A percentile compares a stretch with the other conserved stretches of the same genome.
Conservation (phyloP, 331 rosid genomes). For the Arachis monticola region DNA sequence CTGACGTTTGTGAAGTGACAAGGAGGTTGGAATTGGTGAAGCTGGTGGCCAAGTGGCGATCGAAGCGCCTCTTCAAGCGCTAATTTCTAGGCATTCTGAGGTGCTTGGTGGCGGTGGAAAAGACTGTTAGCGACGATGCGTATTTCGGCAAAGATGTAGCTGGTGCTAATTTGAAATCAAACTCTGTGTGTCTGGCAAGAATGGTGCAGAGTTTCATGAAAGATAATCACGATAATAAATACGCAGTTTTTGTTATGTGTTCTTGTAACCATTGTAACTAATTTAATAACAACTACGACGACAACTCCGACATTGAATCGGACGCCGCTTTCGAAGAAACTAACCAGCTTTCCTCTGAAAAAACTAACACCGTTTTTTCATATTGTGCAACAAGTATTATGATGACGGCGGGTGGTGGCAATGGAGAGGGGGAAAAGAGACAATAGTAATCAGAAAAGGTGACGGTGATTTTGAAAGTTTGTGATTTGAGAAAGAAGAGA, state of each 20-base stretch:
- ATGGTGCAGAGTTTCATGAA: slow-evolving; percentile 86
- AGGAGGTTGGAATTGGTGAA: slow-evolving; percentile 53
- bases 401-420: too few species aligned
- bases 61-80: slow-evolving; percentile 82
- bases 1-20: slow-evolving; percentile 44
- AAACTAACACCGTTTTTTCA: too few species aligned
- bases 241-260: slow-evolving; percentile 49
- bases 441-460: too few species aligned
- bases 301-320: slow-evolving; percentile 82
- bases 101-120: slow-evolving; percentile 49
- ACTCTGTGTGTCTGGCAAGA: slow-evolving; percentile 75
- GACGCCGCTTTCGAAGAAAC: slow-evolving; percentile 58
- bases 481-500: too few species aligned
- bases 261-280: slow-evolving; percentile 93
- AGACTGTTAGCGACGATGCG: slow-evolving; percentile 46
- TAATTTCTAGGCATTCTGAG: slow-evolving; percentile 64
- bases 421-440: too few species aligned
- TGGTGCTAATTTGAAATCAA: slow-evolving; percentile 68
- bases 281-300: slow-evolving; percentile 74
- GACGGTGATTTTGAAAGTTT: too few species aligned
- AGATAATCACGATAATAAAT: slow-evolving; percentile 65
- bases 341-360: slow-evolving; percentile 47
- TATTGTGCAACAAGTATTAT: too few species aligned
- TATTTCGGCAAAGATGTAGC: slow-evolving; percentile 46
- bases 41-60: slow-evolving; percentile 67